phyloP scores from a whole-genome alignment of 106 monocot genomes.

The Alisma plantagoaquatica region DNA sequence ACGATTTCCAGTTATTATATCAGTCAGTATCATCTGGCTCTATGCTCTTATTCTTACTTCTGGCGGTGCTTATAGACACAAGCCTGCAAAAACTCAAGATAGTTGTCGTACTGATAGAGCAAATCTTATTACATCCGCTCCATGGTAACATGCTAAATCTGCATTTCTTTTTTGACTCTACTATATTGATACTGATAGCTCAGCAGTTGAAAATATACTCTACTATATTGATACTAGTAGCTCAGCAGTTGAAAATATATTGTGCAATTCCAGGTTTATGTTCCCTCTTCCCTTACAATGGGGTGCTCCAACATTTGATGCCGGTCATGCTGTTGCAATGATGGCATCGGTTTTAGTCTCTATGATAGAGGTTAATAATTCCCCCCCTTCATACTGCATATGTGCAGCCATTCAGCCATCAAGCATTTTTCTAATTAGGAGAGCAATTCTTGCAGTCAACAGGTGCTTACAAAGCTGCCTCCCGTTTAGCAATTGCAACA shows the following conservation, averaged over 20 bases:
- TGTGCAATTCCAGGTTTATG: conserved; percentile 31
- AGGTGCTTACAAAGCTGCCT: conserved; percentile 51
- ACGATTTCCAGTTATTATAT: conserved; percentile 60
- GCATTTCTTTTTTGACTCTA: not conserved
- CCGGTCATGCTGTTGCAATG: conserved; percentile 64
- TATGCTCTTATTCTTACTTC: conserved; percentile 43
- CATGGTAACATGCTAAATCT: conserved; percentile 26
- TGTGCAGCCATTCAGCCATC: too few species aligned
- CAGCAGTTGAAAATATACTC: too few species aligned
- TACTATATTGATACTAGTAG: not conserved
- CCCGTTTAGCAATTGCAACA: conserved; percentile 54
- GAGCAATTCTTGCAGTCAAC: conserved; percentile 31
- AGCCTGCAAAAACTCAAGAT: conserved; percentile 37
- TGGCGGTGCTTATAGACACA: conserved; percentile 53
- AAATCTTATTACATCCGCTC: conserved; percentile 59
- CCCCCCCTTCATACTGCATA: not conserved
- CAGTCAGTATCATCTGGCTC: conserved; percentile 37
- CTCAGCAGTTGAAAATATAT: not conserved
- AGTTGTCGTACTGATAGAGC: conserved; percentile 59
- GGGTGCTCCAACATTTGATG: conserved; percentile 78
- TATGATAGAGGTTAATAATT: conserved; percentile 29
- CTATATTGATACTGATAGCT: not conserved
- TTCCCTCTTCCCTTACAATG: conserved; percentile 71
- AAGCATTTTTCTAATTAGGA: not conserved
- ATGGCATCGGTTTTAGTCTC: conserved; percentile 61